Base-by-base conservation (phyloP, 108 stramenopile genomes). In the Craspedostauros australis region DNA sequence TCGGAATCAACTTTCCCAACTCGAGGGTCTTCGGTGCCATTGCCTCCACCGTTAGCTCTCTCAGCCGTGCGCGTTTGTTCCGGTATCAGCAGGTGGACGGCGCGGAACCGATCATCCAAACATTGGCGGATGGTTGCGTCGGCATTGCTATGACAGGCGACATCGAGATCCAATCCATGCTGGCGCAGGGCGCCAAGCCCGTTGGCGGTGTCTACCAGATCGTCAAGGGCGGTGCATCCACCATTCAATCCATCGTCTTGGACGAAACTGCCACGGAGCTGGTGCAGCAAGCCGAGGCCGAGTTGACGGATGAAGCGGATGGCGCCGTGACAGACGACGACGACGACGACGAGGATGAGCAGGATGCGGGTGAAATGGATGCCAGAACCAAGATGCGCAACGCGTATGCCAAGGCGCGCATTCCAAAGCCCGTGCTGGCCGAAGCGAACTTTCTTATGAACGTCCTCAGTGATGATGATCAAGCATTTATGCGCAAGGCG, bases 361-460 rank as follows among this genome's bases (percentile, higher is more conserved):
- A 44, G n/a, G 38, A 30, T 9, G 19, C 37, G 15, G 41, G 56
- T 8, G 46, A 58, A 44, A 68, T 51, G 53, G 56, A 51, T 8
- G 28, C 38, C 5, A 62, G 65, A 47, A 72, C 68, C 18, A 58
- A 55, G 41, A 22, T 70, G 31, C 66, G 72, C 16, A 58, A 64
- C 15, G 80, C 77, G 22, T 82, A 86, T 48, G 78, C 77, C 57
- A 83, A 86, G 50, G 82, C 84, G 3, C 62, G 74, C 21, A 87
- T 92, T 24, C 86, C 86, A 7, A 92, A 88, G 53, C 91, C 91
- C 15, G 70, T 73, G 2, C 48, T 92, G 23, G 91, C 86, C 12
- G 91, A 92, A 62, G 91, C 86, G 12, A 92, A 92, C 55, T 86
- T 82, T 50, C 31, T 92, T 24, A 84, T 92, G 84, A 57, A 67